Base-by-base conservation (phyloP, 129 eudicot genomes). In the Erigeron canadensis region DNA sequence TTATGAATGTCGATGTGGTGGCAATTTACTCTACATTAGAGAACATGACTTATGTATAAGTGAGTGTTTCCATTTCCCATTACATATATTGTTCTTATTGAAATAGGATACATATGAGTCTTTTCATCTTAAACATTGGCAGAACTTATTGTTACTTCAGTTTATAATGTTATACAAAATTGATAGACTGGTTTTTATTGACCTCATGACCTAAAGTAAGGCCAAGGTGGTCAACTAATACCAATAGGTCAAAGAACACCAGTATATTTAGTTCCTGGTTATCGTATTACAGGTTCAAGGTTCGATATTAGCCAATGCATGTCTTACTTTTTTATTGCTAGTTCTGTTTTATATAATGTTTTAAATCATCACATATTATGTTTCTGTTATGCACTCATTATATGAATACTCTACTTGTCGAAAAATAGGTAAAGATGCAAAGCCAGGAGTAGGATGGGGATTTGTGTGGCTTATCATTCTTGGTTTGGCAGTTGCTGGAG, bases 41-140 rank as follows among this genome's bases (percentile, higher is more conserved):
- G 98, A 91, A 75, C 98, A 91, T 50, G 98, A 91, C 79, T 69
- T 81, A 16, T 91, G 98, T 72, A 86, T 91, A 79, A 74, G 98
- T 91, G 82, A 83, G 88, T 84, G 40, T 21, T 60, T 9, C 40
- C 18, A 13, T 66, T 55, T 66, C 37, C 10, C 64, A 19, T 38
- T 19, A 51, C 48, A 34, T 0, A 51, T 47, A 34, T 0, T 47
- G 7, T 50, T 37, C 11, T 3, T 18, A 53, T 39, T 1, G 6
- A 18, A 70, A 11, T 40, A 19, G 5, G 54, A 44, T 9, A 43
- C 11, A 7, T 16, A 0, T 44, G 12, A 15, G 16, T 47, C 17
- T 28, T 40, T 19, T 45, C 43, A 10, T 73, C 60, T 62, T 11
- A n/a, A 72, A 46, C 45, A 34, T 62, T 4, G 22, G 6, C 11